Conservation (phyloP, 169 alveolate genomes). For the Plasmodium berghei region DNA sequence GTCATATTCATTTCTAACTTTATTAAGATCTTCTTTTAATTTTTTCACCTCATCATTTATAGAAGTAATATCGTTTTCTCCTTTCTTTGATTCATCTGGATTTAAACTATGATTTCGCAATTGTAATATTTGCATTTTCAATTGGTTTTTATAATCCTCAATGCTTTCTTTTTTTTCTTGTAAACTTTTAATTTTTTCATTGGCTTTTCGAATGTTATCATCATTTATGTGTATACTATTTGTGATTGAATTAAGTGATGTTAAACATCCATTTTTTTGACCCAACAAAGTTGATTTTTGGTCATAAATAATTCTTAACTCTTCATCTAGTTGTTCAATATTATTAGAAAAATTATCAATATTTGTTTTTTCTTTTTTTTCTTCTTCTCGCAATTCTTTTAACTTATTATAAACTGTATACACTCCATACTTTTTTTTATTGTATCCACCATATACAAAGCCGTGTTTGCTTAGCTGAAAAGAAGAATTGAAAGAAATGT, state of each 20-base stretch:
- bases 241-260: slow-evolving; percentile 49
- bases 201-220: slow-evolving; percentile 41
- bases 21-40: slow-evolving; percentile 55
- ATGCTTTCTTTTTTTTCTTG: slow-evolving; percentile 46
- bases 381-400: slow-evolving; percentile 62
- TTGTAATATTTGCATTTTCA: slow-evolving; percentile 66
- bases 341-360: slow-evolving; percentile 42
- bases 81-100: slow-evolving; percentile 45
- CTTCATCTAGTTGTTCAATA: slow-evolving; percentile 67
- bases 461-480: slow-evolving; percentile 74
- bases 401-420: slow-evolving; percentile 58
- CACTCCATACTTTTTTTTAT: slow-evolving; percentile 65
- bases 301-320: slow-evolving; percentile 45
- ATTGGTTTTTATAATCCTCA: slow-evolving; percentile 57
- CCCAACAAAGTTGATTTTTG: slow-evolving; percentile 40
- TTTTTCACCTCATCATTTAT: slow-evolving; percentile 70
- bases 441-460: slow-evolving; percentile 69
- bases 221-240: slow-evolving; percentile 54
- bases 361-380: slow-evolving; percentile 42
- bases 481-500: neutral
- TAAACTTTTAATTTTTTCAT: slow-evolving; percentile 47
- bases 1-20: slow-evolving; percentile 61
- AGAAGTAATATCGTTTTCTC: slow-evolving; percentile 36
- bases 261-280: slow-evolving; percentile 67
- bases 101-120: slow-evolving; percentile 54